A percentile compares a stretch with the other conserved stretches of the same genome.
These are phyloP conservation scores for Symbiodinium pilosum DNA, from an alignment of 73 alveolate species.

Conservation along the genomic window DNA sequence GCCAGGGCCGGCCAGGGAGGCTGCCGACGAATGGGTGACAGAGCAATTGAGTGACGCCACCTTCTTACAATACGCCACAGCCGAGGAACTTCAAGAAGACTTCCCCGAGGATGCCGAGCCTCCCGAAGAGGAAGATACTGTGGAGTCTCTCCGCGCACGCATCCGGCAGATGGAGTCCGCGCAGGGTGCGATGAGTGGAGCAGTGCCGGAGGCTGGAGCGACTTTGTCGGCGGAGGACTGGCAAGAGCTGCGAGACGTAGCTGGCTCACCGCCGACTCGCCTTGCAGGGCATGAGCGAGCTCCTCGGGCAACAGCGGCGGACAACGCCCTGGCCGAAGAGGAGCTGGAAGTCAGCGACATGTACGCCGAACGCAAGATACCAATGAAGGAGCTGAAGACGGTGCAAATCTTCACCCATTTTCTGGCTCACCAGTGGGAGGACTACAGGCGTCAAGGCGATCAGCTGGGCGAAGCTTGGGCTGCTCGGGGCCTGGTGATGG, in stretches of 20 bases:
- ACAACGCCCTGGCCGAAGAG: background rate
- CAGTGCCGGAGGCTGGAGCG: background rate
- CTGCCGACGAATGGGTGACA: background rate
- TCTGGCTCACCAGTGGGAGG: slow-evolving; percentile 14
- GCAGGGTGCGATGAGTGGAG: no score
- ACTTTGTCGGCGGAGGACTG: background rate
- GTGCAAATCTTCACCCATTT: background rate
- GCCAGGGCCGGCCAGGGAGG: background rate
- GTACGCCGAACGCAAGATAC: background rate
- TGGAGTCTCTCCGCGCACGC: background rate
- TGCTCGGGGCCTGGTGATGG: slow-evolving; percentile 5
- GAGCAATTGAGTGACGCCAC: background rate
- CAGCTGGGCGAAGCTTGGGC: background rate
- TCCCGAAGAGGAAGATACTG: background rate
- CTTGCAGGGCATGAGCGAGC: background rate
- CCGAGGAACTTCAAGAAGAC: no score
- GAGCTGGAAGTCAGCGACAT: background rate
- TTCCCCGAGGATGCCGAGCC: background rate
- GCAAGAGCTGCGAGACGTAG: background rate
- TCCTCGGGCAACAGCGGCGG: background rate
- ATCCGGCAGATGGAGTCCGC: background rate
- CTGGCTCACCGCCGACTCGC: background rate
- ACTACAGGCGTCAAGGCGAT: background rate
- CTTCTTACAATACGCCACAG: background rate
- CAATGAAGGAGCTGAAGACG: background rate